These are phyloP conservation scores for Tylopilus vinaceipallidus DNA, from an alignment of 768 basidiomycete genomes.

Conservation along the genomic window DNA sequence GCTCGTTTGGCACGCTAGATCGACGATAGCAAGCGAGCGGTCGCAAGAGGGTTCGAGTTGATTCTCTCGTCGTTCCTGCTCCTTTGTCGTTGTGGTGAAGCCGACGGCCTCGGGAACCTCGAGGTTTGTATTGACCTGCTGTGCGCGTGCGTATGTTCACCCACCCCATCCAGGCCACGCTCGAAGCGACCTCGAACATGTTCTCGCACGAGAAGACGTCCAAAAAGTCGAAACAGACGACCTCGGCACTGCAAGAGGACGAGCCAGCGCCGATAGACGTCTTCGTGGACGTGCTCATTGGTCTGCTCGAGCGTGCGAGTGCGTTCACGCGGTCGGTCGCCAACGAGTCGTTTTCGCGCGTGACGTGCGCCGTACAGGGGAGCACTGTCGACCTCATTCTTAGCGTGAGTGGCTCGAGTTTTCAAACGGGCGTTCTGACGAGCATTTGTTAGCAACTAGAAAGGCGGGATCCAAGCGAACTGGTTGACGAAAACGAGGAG, in stretches of 20 bases:
- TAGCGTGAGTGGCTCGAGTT: slow-evolving; percentile 50
- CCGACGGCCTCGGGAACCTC: slow-evolving; percentile 56
- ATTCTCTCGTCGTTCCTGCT: slow-evolving; percentile 69
- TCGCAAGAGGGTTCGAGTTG: slow-evolving; percentile 65
- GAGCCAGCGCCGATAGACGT: slow-evolving; percentile 72
- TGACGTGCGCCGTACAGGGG: slow-evolving; percentile 63
- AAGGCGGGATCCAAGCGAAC: slow-evolving; percentile 57
- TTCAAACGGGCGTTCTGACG: background rate
- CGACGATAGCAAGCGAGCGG: slow-evolving; percentile 15
- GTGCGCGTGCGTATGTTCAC: background rate
- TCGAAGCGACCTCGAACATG: slow-evolving; percentile 57
- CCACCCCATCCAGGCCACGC: slow-evolving; percentile 46
- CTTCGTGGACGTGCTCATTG: slow-evolving; percentile 87
- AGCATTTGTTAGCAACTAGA: slow-evolving; percentile 74
- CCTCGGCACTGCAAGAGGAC: slow-evolving; percentile 15
- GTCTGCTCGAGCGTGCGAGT: slow-evolving; percentile 80
- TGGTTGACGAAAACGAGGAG: slow-evolving; percentile 42
- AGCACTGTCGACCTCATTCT: slow-evolving; percentile 81
- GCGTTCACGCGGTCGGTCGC: slow-evolving; percentile 78
- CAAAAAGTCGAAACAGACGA: slow-evolving; percentile 42
- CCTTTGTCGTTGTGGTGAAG: slow-evolving; percentile 66
- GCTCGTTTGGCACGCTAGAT: slow-evolving; percentile 11
- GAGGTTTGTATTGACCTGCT: slow-evolving; percentile 46
- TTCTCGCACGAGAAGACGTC: slow-evolving; percentile 39
- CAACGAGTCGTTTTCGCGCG: slow-evolving; percentile 73